Conservation (phyloP, 352 stramenopile genomes). For the Phytopythium montanum region DNA sequence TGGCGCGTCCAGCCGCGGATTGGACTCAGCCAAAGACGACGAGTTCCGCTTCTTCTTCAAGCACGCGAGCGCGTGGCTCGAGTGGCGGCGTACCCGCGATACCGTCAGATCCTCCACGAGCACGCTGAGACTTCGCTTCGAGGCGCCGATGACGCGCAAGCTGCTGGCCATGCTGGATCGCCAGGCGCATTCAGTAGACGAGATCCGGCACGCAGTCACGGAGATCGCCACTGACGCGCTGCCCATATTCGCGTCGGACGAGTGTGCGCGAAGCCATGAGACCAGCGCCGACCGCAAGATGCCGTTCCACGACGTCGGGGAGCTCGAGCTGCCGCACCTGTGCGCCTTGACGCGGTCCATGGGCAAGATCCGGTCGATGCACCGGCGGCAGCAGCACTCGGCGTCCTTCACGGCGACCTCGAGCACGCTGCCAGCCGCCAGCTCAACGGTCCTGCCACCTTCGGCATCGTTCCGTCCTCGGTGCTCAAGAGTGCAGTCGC, state of each 20-base stretch:
- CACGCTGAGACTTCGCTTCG: slow-evolving; percentile 28
- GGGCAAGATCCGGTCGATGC: slow-evolving; percentile 38
- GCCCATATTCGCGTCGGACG: slow-evolving; percentile 25
- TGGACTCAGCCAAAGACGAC: not conserved
- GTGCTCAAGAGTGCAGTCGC: slow-evolving; percentile 2
- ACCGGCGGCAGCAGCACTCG: slow-evolving; percentile 31
- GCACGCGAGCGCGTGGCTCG: slow-evolving; percentile 37
- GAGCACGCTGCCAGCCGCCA: not conserved
- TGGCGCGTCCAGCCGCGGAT: not conserved
- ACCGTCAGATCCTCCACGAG: not conserved
- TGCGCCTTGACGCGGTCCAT: slow-evolving; percentile 36
- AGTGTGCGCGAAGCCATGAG: slow-evolving; percentile 15
- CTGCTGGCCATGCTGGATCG: slow-evolving; percentile 35
- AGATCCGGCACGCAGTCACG: slow-evolving; percentile 27
- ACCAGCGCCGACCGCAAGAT: slow-evolving; percentile 10
- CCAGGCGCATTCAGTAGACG: slow-evolving; percentile 16
- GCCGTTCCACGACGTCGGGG: slow-evolving; percentile 40
- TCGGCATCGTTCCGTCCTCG: not conserved
- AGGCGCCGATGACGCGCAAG: slow-evolving; percentile 39
- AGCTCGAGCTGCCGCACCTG: slow-evolving; percentile 48
- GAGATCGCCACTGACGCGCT: slow-evolving; percentile 31
- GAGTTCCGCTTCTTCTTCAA: slow-evolving; percentile 42
- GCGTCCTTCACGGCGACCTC: slow-evolving; percentile 13
- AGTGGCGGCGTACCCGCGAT: not conserved
- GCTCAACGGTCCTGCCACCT: not conserved